Conservation (phyloP, 2,329 filamentous ascomycete genomes). For the Fusarium sp. region DNA sequence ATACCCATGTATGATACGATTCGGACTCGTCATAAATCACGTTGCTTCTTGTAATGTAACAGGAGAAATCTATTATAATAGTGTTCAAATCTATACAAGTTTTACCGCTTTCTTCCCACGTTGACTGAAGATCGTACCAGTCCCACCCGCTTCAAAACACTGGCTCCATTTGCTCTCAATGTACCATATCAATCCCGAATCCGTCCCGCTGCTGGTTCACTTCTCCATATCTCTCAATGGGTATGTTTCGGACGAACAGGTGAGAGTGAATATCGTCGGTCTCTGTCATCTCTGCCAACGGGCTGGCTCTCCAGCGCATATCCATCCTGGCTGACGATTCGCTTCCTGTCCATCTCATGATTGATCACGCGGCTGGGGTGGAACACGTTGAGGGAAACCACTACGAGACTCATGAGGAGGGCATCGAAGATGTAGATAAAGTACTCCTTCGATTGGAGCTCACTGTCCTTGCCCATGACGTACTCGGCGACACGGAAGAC, state of each 20-base stretch:
- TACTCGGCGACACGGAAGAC: slow-evolving; percentile 55
- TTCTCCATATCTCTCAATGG: not conserved
- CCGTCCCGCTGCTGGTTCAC: not conserved
- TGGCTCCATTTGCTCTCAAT: not conserved
- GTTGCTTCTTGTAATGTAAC: not conserved
- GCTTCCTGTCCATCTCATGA: slow-evolving; percentile 21
- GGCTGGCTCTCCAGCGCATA: slow-evolving; percentile 39
- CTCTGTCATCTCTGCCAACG: not conserved
- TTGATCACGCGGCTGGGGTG: slow-evolving; percentile 42
- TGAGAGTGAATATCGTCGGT: slow-evolving; percentile 16
- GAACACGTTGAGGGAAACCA: slow-evolving; percentile 40
- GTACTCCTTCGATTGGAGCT: slow-evolving; percentile 46
- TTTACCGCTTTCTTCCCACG: not conserved
- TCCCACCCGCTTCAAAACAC: not conserved
- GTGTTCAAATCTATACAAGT: not conserved
- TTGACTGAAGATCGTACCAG: not conserved
- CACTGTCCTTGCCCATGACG: slow-evolving; percentile 45
- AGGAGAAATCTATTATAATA: slow-evolving; percentile 5
- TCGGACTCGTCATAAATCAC: not conserved
- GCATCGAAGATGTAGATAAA: slow-evolving; percentile 51
- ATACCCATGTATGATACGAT: not conserved
- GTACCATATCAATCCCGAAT: not conserved
- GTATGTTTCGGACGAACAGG: slow-evolving; percentile 10
- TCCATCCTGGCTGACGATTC: slow-evolving; percentile 35
- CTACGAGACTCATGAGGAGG: slow-evolving; percentile 44